These are phyloP conservation scores for Phoenix roebelenii DNA, from an alignment of 176 grass and related monocot genomes.

Conservation along the genomic window DNA sequence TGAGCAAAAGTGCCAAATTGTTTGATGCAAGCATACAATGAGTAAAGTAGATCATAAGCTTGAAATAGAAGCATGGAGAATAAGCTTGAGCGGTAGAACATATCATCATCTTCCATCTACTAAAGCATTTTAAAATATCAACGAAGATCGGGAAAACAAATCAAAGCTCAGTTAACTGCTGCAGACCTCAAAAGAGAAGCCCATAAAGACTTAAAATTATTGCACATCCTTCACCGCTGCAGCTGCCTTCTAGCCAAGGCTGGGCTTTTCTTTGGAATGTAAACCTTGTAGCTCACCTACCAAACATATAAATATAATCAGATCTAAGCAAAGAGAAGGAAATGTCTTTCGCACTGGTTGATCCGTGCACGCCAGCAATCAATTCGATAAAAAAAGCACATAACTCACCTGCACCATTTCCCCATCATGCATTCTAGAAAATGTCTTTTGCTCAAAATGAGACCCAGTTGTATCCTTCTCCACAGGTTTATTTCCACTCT, in stretches of 20 bases:
- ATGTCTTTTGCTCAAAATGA: constrained; percentile 84
- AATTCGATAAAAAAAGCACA: constrained; percentile 9
- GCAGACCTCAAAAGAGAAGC: no score
- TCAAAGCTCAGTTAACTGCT: no score
- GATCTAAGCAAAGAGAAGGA: no score
- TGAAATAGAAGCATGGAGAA: no score
- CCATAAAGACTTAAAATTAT: not conserved
- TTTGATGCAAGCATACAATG: no score
- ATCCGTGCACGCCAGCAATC: not conserved
- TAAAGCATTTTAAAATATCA: no score
- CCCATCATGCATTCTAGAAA: constrained; percentile 92
- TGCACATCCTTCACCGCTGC: constrained; percentile 41
- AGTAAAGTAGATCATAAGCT: no score
- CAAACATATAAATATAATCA: constrained; percentile 25
- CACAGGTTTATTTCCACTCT: not conserved
- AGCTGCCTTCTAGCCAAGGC: constrained; percentile 66
- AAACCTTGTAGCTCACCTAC: constrained; percentile 94
- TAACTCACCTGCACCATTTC: constrained; percentile 63
- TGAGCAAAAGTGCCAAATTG: no score
- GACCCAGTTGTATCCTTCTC: constrained; percentile 12
- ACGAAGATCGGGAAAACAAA: no score
- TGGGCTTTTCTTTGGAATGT: constrained; percentile 70
- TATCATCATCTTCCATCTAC: no score
- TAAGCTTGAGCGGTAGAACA: no score
- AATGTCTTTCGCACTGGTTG: no score